These are phyloP conservation scores for Zalaria sp. DNA, from an alignment of 2,329 filamentous ascomycete species.

Conservation along the genomic window DNA sequence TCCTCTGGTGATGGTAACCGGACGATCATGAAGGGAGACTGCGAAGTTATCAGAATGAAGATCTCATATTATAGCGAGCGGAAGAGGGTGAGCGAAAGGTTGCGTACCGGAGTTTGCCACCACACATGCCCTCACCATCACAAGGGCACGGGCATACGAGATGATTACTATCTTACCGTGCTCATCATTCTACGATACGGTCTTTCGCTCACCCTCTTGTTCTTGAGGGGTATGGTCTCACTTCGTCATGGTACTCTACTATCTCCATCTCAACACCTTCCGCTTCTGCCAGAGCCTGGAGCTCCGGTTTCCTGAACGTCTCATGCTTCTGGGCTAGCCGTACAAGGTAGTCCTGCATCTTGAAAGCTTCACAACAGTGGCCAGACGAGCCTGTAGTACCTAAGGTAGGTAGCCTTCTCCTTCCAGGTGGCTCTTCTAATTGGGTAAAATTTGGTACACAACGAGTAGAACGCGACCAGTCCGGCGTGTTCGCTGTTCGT, in stretches of 20 bases:
- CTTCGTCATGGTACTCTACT: conserved; percentile 58
- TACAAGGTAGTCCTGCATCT: conserved; percentile 57
- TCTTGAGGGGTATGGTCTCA: conserved; percentile 24
- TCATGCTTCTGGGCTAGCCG: conserved; percentile 84
- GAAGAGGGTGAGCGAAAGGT: background rate
- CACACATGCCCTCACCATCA: background rate
- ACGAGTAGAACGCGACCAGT: too few species aligned
- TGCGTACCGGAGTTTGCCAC: background rate
- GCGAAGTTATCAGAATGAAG: conserved; percentile 2
- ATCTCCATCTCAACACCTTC: conserved; percentile 55
- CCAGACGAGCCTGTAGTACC: too few species aligned
- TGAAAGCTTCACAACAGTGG: too few species aligned
- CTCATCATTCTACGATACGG: conserved; percentile 1
- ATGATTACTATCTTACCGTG: background rate
- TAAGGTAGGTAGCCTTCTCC: too few species aligned
- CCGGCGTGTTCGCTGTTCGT: too few species aligned
- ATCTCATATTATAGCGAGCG: background rate
- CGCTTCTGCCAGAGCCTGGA: conserved; percentile 63
- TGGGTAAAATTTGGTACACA: too few species aligned
- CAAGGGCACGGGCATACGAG: background rate
- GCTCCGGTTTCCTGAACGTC: conserved; percentile 75
- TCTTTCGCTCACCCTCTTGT: background rate
- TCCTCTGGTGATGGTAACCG: conserved; percentile 48
- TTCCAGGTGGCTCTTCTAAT: too few species aligned
- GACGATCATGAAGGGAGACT: conserved; percentile 82